A percentile compares a stretch with the other conserved stretches of the same genome.
phyloP scores from a whole-genome alignment of 345 rosid genomes.

The Euphorbia lathyris region DNA sequence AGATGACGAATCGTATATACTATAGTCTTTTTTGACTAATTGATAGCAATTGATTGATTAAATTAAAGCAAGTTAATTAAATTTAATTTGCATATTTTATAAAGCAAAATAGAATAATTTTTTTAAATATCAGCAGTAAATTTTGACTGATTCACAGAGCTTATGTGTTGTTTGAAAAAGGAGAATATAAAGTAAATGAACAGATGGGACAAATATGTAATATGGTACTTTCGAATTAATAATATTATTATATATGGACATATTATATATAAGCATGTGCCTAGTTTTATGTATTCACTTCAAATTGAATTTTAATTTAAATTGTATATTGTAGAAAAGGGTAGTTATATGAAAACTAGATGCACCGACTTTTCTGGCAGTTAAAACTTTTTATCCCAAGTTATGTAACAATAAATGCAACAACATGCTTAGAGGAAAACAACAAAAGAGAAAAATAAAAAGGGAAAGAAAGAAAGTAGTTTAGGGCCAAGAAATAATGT shows the following conservation, averaged over 20 bases:
- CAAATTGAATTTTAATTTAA: too few species aligned
- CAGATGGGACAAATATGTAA: not conserved
- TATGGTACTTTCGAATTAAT: not conserved
- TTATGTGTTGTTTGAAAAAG: not conserved
- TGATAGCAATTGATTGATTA: slow-evolving; percentile 8
- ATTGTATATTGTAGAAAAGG: too few species aligned
- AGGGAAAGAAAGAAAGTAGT: not conserved
- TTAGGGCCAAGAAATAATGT: not conserved
- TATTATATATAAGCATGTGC: too few species aligned
- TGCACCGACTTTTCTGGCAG: too few species aligned
- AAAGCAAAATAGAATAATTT: not conserved
- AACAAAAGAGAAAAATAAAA: not conserved
- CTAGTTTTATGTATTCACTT: too few species aligned
- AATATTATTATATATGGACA: too few species aligned
- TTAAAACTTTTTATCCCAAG: too few species aligned
- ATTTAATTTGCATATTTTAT: too few species aligned
- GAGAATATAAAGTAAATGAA: not conserved
- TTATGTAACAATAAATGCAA: not conserved
- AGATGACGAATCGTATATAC: not conserved
- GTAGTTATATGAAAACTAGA: too few species aligned
- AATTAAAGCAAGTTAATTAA: not conserved
- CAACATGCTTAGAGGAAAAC: not conserved
- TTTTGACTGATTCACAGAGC: not conserved
- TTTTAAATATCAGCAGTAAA: not conserved
- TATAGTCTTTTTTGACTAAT: not conserved